Evolutionary conservation across 345 rosid species (phyloP), one percentile per base, ranked within the genome.

Genomic region (Excoecaria agallocha): DNA sequence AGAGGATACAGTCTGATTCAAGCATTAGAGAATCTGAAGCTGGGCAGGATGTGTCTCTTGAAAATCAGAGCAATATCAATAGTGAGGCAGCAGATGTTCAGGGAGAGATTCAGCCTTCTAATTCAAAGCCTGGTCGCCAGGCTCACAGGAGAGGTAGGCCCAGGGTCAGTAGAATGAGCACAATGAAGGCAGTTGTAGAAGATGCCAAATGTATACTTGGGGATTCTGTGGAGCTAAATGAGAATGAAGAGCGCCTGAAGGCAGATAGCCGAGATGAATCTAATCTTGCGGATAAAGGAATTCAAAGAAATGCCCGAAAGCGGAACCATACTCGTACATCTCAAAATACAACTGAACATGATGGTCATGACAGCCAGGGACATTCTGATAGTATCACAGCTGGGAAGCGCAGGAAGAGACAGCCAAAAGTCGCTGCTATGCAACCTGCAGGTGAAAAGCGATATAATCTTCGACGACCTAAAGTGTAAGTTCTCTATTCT

Each of bases 191-290:
- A 52, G 93, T 87, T 82, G 96, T 91, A 3, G 83, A 86, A 76
- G 99, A 92, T 62, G 96, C 90, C 5, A 86, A 89, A 76, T 85
- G 86, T 66, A 76, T 92, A 67, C 84, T 87, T 76, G 98, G 96
- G 66, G 85, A 84, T 69, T 84, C 86, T 54, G 50, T 88, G 25
- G 85, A 86, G 46, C 41, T 69, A 60, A 80, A 74, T 72, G 92
- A 91, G 49, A 76, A 82, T 6, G 86, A 88, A 77, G 88, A 91
- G 63, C 79, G 70, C 76, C 79, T 71, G 64, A 82, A 75, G 75
- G 75, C 83, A 77, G 87, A 81, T 79, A 89, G 90, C 74, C 71
- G 48, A 58, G 91, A 79, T 65, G 95, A 86, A 75, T 85, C 92
- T 56, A 83, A 79, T 71, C 89, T 78, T 71, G 82, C 84, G 52